Evolutionary conservation across 2,329 filamentous ascomycete genomes (phyloP), one percentile per base, ranked within the genome.

Genomic region (Ophiocordyceps sinensis): DNA sequence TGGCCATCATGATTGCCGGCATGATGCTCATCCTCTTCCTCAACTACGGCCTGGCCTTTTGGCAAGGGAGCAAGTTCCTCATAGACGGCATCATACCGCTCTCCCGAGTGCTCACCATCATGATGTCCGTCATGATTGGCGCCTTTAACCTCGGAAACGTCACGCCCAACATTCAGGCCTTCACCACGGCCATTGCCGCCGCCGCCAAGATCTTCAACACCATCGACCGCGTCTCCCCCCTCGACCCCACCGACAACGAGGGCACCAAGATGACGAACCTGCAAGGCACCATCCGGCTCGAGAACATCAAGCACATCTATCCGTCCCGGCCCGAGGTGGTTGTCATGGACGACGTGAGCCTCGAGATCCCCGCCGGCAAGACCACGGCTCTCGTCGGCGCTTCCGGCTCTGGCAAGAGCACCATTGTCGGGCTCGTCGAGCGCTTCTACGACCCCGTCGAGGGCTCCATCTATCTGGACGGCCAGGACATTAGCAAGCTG

Each of bases 371-470:
- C 2, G 84, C 88, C 3, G 88, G 89, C 17, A 94, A 94, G 65
- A 87, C 84, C 15, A 94, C 89, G 3, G 91, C 91, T 1, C 67
- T 98, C 8, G 91, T 98, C 6, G 91, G 91, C 43, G 85, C 89
- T 1, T 96, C 89, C 11, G 91, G 89, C 11, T 93, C 84, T 32
- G 91, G 91, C 38, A 98, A 96, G 64, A 89, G 82, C 53, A 96
- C 91, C 0, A 88, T 96, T 46, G 82, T 96, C 26, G 89, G 89
- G 12, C 69, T 98, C 17, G 79, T 96, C 1, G 89, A 96, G 62
- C 77, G 91, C 15, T 96, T 96, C 59, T 98, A 98, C 58, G 78
- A 88, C 43, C 89, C 89, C 0, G 84, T 95, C 29, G 74, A 74
- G 28, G 91, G 91, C 19, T 64, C 73, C 17, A 78, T 96, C 1